Base-by-base conservation (phyloP, 306 rosid genomes). In the Quercus ilex region DNA sequence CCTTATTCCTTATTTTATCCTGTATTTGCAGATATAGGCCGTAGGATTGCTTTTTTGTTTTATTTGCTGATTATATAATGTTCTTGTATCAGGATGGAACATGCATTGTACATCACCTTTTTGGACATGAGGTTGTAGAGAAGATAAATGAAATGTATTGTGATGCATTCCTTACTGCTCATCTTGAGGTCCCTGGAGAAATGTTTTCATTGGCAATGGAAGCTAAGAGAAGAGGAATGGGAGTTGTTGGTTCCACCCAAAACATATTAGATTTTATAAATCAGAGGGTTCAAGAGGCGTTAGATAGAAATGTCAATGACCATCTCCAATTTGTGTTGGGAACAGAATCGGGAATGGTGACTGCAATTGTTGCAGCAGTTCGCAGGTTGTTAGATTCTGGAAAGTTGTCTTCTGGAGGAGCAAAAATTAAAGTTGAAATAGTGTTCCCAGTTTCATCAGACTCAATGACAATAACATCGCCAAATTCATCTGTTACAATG, bases 191-290 rank as follows among this genome's bases (percentile, higher is more conserved):
- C 73, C 99, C 98, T 11, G 99, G 99, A 83, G 99, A 95, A 89
- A 95, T 93, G 99, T 95, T 95, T 85, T 85, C 97, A 58, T 79
- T 93, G 91, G 98, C 98, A 46, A 93, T 95, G 99, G 98, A 95
- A 86, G 99, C 99, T 46, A 95, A 91, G 82, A 91, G 91, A 83
- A 95, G 99, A 88, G 97, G 98, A 85, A 95, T 95, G 99, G 98
- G 99, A 0, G 83, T 91, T 25, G 96, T 95, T 14, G 99, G 99
- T 58, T 95, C 99, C 83, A 95, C 98, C 55, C 91, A 90, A 77
- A 95, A 91, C 79, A 95, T 95, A 64, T 82, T 95, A 82, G 98
- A 95, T 83, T 95, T 95, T 81, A 92, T 92, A 78, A 93, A 85
- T 74, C 89, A 90, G 59, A 92, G 93, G 81, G 95, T 95, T 81